phyloP scores from a whole-genome alignment of 192 early-diverging fungal species.

The Thamnidium elegans region DNA sequence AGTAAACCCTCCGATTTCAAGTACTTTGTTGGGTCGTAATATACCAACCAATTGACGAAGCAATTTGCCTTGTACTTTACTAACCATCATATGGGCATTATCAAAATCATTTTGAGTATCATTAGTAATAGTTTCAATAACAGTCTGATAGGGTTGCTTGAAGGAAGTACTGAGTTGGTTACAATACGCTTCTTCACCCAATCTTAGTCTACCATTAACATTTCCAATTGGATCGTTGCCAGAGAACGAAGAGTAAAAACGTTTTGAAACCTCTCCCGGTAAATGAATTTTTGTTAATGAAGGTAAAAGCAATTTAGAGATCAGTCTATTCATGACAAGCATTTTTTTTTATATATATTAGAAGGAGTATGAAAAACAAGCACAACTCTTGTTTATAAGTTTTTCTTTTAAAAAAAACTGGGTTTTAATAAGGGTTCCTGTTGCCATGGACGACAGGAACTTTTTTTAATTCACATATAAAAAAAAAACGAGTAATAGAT shows the following conservation, averaged over 20 bases:
- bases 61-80: conserved; percentile 47
- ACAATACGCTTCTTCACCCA: conserved; percentile 17
- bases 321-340: no score
- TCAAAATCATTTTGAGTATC: conserved; percentile 11
- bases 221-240: neutral
- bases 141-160: neutral
- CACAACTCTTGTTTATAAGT: no score
- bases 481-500: no score
- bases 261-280: no score
- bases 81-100: conserved; percentile 44
- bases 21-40: conserved; percentile 45
- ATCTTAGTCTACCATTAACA: conserved; percentile 9
- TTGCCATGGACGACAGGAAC: no score
- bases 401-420: no score
- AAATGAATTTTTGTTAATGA: no score
- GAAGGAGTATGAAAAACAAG: no score
- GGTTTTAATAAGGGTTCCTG: no score
- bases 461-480: no score
- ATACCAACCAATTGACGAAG: conserved; percentile 50
- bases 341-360: no score
- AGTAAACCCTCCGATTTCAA: conserved; percentile 71
- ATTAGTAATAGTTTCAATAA: neutral
- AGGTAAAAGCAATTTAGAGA: no score
- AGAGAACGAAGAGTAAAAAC: neutral
- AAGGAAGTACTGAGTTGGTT: conserved; percentile 6